Percentiles rank a stretch among this genome's conserved stretches.
Evolutionary conservation across 2,329 filamentous ascomycete genomes (phyloP).

Genomic region (Scedosporium boydii): DNA sequence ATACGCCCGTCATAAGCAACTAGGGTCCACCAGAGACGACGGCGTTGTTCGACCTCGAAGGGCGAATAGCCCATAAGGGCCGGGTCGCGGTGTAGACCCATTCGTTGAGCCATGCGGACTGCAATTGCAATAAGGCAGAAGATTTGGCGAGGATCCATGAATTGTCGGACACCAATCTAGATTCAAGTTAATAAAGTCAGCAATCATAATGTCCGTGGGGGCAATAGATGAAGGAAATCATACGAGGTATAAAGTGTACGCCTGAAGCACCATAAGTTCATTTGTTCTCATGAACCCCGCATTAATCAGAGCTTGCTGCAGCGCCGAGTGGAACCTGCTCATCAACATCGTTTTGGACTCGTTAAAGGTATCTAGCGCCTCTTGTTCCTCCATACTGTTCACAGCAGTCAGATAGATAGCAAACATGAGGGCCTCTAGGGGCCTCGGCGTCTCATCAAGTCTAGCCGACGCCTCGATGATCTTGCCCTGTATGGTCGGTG

Average conservation of each 20-base stretch:
- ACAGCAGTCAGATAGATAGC: constrained; percentile 51
- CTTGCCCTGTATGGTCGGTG: constrained; percentile 53
- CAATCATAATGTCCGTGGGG: neutral
- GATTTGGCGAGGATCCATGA: constrained; percentile 44
- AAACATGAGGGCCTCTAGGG: constrained; percentile 60
- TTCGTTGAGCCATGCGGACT: constrained; percentile 56
- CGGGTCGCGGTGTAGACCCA: constrained; percentile 59
- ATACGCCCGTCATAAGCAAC: constrained; percentile 60
- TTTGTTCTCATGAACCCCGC: constrained; percentile 57
- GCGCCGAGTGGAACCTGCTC: constrained; percentile 43
- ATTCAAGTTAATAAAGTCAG: neutral
- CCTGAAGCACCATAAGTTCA: constrained; percentile 57
- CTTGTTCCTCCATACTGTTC: constrained; percentile 46
- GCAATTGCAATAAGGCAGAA: constrained; percentile 50
- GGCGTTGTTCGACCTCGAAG: constrained; percentile 61
- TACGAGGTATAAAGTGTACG: constrained; percentile 58
- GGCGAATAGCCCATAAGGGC: constrained; percentile 38
- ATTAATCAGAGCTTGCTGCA: constrained; percentile 57
- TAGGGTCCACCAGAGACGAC: constrained; percentile 65
- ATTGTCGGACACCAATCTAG: constrained; percentile 37
- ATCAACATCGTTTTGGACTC: constrained; percentile 42
- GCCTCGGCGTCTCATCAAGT: constrained; percentile 40
- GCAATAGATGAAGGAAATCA: constrained; percentile 14
- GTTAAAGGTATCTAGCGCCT: constrained; percentile 44
- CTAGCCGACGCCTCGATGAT: constrained; percentile 54